Evolutionary conservation across 1,284 basidiomycete genomes (phyloP), one percentile per base, ranked within the genome.

Genomic region (Coniferiporia weirii): DNA sequence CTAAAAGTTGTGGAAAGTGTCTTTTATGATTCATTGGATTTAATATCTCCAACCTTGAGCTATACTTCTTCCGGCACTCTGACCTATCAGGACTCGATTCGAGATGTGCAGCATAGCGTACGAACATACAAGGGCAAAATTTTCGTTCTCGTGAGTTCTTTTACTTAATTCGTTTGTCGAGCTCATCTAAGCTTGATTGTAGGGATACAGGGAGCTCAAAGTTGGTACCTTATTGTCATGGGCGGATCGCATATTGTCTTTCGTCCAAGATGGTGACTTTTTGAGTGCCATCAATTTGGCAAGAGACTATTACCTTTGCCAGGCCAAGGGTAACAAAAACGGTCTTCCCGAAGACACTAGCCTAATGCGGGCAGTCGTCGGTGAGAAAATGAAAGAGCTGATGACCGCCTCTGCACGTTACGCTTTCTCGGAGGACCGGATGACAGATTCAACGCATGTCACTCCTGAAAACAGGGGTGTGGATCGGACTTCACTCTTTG

Each of bases 341-440:
- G 89, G 90, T 10, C 84, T 99, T 13, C 95, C 97, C 0, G 80
- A 84, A 45, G 80, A 87, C 55, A 71, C 75, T 0, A 69, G 72
- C 10, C 78, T 80, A 46, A 82, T 90, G 38, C 81, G 81, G 64
- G 71, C 73, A 10, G 75, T 92, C 35, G 85, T 98, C 40, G 92
- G 89, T 1, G 78, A 82, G 61, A 89, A 91, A 65, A 79, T 98
- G 61, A 81, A 79, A 38, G 91, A 91, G 63, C 80, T 98, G 48
- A 91, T 98, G 87, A 73, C 77, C 4, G 94, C 96, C 0, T 98
- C 96, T 0, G 79, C 91, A 36, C 82, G 81, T 34, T 98, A 96
- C 72, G 85, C 91, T 0, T 99, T 99, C 71, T 95, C 95, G 2
- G 93, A 97, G 66, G 94, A 98, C 9, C 87, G 95, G 15, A 87